Evolutionary conservation across 805 yeast genomes (phyloP).

Genomic region (Metschnikowia matae): DNA sequence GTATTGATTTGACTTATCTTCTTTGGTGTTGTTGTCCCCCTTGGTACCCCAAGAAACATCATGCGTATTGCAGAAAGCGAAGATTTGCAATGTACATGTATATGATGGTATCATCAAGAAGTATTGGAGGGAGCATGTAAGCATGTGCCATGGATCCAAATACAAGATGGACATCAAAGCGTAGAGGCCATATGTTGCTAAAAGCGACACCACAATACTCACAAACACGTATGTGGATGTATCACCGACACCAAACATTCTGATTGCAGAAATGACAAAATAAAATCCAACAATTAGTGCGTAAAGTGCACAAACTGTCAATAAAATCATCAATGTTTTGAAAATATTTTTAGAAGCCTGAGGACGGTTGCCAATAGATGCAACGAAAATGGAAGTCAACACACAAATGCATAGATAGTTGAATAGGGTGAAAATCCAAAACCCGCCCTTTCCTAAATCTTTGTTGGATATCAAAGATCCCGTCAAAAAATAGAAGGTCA

Average conservation of each 20-base stretch:
- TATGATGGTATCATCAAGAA: constrained; percentile 87
- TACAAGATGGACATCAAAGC: constrained; percentile 76
- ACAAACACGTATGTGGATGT: constrained; percentile 51
- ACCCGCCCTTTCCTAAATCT: constrained; percentile 66
- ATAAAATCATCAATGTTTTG: constrained; percentile 62
- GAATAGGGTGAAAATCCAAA: constrained; percentile 77
- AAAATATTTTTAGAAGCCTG: constrained; percentile 88
- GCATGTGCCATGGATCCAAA: constrained; percentile 94
- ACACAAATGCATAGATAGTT: constrained; percentile 81
- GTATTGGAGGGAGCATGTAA: constrained; percentile 85
- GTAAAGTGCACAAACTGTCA: constrained; percentile 77
- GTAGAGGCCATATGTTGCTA: constrained; percentile 91
- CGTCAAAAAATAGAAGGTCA: constrained; percentile 26
- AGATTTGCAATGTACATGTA: constrained; percentile 87
- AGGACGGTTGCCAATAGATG: constrained; percentile 96
- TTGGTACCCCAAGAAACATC: constrained; percentile 99
- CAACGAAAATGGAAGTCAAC: constrained; percentile 81
- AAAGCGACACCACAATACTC: constrained; percentile 76
- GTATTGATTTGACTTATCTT: constrained; percentile 72
- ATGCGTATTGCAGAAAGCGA: constrained; percentile 96
- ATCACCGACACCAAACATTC: constrained; percentile 38
- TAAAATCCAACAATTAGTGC: constrained; percentile 79
- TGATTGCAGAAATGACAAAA: constrained; percentile 59
- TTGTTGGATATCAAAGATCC: constrained; percentile 49
- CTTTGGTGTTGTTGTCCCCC: constrained; percentile 73